Base-by-base conservation (phyloP, 352 stramenopile species). In the Globisporangium cylindrosporum region DNA sequence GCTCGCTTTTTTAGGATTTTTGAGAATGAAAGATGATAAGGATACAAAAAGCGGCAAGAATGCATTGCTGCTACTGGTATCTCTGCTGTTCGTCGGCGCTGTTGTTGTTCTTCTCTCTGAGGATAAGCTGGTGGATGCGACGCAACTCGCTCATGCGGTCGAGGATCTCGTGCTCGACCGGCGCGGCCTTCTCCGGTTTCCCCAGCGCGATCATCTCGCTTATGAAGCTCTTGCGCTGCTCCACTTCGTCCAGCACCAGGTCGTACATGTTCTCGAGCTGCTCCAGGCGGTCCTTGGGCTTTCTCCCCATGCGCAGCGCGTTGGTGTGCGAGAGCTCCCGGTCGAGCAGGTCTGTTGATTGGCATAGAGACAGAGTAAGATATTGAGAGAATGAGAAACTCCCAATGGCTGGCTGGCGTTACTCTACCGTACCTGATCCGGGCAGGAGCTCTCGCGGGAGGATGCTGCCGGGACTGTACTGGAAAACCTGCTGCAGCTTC, bases 401-500 rank as follows among this genome's bases (percentile, higher is more conserved):
- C 34, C 18, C 3, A 41, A 25, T 59, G 54, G 18, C 3, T 59
- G 36, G 36, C 18, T 49, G 32, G 38, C 10, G 38, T 46, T 18
- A 15, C 14, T 46, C 14, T 7, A 41, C 12, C 57, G 32, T 62
- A 92, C 86, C 81, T 29, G 86, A 73, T 73, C 84, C 84, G n/a
- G 86, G 86, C 3, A 94, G 68, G 7, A 94, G 69, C 36, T 93
- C 80, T 0, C 75, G 72, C 5, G 86, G 86, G n/a, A 94, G 68
- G 64, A 94, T 94, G 0, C 65, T 84, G 5, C 86, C 86, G 3
- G 71, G 72, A 1, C 80, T 79, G 71, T 89, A 94, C 25, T 84
- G 86, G 49, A 94, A 93, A 6, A 82, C 66, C 55, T 94, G 84
- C 65, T 94, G 86, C 14, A 94, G 76, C 65, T 92, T 94, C 60